phyloP scores from a whole-genome alignment of 2,329 filamentous ascomycete species.

The Akanthomyces dipterigenus region DNA sequence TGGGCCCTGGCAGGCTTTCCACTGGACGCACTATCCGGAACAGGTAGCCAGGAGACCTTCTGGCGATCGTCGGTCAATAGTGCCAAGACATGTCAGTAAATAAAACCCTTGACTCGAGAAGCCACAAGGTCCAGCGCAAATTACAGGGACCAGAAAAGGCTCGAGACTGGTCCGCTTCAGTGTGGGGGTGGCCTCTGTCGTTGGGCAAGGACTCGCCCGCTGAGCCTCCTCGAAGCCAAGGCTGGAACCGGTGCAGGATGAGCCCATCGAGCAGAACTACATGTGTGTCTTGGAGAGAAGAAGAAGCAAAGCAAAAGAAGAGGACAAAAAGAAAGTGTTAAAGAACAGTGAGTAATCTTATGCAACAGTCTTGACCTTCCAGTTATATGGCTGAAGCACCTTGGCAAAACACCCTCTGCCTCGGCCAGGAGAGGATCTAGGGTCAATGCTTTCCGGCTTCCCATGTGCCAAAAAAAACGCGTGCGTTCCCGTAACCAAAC shows the following conservation, averaged over 20 bases:
- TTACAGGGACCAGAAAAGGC: background rate
- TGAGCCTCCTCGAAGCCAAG: background rate
- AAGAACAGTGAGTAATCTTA: too few species aligned
- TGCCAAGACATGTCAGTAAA: background rate
- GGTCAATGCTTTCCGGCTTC: conserved; percentile 1
- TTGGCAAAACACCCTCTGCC: background rate
- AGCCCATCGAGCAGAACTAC: too few species aligned
- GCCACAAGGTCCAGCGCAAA: background rate
- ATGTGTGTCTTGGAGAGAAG: background rate
- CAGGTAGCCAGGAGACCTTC: background rate
- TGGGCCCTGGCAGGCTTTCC: background rate
- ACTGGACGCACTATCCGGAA: too few species aligned
- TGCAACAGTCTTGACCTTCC: background rate
- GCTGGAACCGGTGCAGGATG: too few species aligned
- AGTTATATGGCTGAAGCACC: background rate
- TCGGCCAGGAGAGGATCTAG: background rate
- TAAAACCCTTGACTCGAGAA: background rate
- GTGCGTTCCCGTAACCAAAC: conserved; percentile 5
- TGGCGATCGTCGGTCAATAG: background rate
- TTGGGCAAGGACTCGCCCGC: background rate
- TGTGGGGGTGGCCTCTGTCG: background rate
- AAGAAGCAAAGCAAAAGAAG: background rate
- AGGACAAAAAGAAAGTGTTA: too few species aligned
- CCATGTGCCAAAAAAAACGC: conserved; percentile 11
- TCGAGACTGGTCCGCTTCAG: background rate